phyloP scores from a whole-genome alignment of 371 early-diverging fungal genomes.

The Blastocladiella emersonii region DNA sequence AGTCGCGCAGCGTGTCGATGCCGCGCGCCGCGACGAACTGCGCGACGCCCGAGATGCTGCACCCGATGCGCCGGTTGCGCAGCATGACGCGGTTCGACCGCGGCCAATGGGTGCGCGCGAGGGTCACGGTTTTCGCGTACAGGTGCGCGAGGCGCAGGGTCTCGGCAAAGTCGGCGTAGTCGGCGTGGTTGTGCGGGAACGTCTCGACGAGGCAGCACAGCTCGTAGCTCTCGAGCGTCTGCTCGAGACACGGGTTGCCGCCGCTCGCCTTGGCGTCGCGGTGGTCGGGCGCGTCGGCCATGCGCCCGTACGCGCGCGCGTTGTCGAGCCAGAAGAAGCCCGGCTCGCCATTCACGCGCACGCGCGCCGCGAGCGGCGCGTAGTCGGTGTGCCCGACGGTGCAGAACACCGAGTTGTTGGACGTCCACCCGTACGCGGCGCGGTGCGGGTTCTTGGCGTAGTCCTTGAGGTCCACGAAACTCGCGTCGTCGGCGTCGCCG shows the following conservation, averaged over 20 bases:
- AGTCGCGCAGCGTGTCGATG: slow-evolving; percentile 8
- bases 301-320: slow-evolving; percentile 19
- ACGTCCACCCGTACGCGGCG: slow-evolving; percentile 22
- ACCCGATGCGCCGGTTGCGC: slow-evolving; percentile 25
- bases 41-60: slow-evolving; percentile 20
- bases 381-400: slow-evolving; percentile 22
- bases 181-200: slow-evolving; percentile 19
- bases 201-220: slow-evolving; percentile 25
- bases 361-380: slow-evolving; percentile 11
- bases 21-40: slow-evolving; percentile 21
- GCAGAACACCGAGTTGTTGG: slow-evolving; percentile 24
- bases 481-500: slow-evolving; percentile 17
- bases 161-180: slow-evolving; percentile 18
- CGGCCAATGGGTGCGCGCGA: slow-evolving; percentile 23
- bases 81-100: slow-evolving; percentile 23
- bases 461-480: slow-evolving; percentile 23
- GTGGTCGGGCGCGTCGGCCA: slow-evolving; percentile 9
- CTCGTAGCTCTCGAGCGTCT: slow-evolving; percentile 25
- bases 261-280: slow-evolving; percentile 18
- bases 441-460: slow-evolving; percentile 24
- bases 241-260: slow-evolving; percentile 28
- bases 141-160: slow-evolving; percentile 22
- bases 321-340: slow-evolving; percentile 28
- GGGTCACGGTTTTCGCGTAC: slow-evolving; percentile 26
- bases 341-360: slow-evolving; percentile 22